phyloP scores from a whole-genome alignment of 176 grass and related monocot species.

The Pontederia crassipes region DNA sequence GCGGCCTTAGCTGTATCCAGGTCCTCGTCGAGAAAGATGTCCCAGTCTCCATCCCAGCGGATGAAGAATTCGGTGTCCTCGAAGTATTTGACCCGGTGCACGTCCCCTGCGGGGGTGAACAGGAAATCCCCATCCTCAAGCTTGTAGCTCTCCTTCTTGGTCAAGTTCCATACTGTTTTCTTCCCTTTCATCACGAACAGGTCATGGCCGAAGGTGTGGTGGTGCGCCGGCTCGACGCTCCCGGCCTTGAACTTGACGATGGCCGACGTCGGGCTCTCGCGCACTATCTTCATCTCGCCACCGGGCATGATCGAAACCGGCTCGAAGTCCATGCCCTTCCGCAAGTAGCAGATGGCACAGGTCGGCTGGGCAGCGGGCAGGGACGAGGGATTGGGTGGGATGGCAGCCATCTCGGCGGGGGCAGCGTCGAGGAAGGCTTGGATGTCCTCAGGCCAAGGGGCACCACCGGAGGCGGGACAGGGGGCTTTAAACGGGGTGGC shows the following conservation, averaged over 20 bases:
- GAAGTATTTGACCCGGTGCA: slow-evolving; percentile 82
- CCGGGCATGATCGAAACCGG: slow-evolving; percentile 83
- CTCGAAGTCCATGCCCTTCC: slow-evolving; percentile 72
- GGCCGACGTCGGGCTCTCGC: slow-evolving; percentile 81
- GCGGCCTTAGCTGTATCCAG: slow-evolving; percentile 33
- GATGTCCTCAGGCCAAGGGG: slow-evolving; percentile 59
- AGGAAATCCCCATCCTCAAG: slow-evolving; percentile 70
- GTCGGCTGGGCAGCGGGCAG: neutral
- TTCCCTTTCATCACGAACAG: slow-evolving; percentile 76
- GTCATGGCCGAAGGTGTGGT: slow-evolving; percentile 98
- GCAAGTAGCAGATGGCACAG: slow-evolving; percentile 80
- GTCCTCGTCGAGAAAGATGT: slow-evolving; percentile 91
- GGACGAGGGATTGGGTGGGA: slow-evolving; percentile 19
- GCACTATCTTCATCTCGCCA: slow-evolving; percentile 83
- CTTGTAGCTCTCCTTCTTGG: slow-evolving; percentile 72
- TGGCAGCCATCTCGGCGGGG: slow-evolving; percentile 60
- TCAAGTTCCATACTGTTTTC: slow-evolving; percentile 93
- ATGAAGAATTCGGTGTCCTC: slow-evolving; percentile 91
- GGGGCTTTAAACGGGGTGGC: slow-evolving; percentile 66
- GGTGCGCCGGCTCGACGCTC: slow-evolving; percentile 86
- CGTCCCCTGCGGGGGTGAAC: slow-evolving; percentile 74
- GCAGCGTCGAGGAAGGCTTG: slow-evolving; percentile 58
- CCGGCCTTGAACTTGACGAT: slow-evolving; percentile 84
- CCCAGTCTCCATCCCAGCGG: slow-evolving; percentile 87
- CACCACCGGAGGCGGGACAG: slow-evolving; percentile 62